Conservation (phyloP, 805 yeast species). For the Schizosaccharomyces pombe region DNA sequence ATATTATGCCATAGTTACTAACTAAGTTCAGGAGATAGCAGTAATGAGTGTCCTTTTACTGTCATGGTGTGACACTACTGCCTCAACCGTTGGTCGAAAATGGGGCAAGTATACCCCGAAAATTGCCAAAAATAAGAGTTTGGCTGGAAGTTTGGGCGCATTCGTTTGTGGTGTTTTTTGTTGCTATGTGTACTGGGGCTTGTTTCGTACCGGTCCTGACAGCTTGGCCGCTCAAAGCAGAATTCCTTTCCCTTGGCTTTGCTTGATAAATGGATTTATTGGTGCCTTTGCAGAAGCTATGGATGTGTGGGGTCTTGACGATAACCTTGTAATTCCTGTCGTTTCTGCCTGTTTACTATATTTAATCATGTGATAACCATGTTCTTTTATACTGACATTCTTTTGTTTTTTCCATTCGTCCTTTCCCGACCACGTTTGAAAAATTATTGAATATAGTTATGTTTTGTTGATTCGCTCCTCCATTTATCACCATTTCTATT, state of each 20-base stretch:
- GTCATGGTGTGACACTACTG: slow-evolving; percentile 96
- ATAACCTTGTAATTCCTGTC: slow-evolving; percentile 84
- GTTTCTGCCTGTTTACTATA: slow-evolving; percentile 47
- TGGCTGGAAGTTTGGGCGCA: slow-evolving; percentile 83
- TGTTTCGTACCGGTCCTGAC: slow-evolving; percentile 31
- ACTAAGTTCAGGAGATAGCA: slow-evolving; percentile 53
- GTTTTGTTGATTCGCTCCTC: too few relatives aligned
- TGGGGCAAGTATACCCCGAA: slow-evolving; percentile 70
- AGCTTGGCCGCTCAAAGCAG: slow-evolving; percentile 19
- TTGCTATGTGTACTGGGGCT: slow-evolving; percentile 48
- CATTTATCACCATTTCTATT: too few relatives aligned
- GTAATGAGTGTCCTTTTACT: slow-evolving; percentile 53
- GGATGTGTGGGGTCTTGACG: slow-evolving; percentile 57
- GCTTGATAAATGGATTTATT: slow-evolving; percentile 47
- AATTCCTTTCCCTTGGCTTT: slow-evolving; percentile 20
- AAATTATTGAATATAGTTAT: too few relatives aligned
- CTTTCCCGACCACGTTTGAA: background rate
- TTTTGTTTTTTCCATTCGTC: background rate
- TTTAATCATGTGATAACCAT: slow-evolving; percentile 22
- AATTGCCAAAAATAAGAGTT: slow-evolving; percentile 47
- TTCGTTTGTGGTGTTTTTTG: slow-evolving; percentile 44
- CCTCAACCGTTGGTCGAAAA: slow-evolving; percentile 74
- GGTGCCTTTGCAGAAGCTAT: slow-evolving; percentile 77
- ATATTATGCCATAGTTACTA: too few relatives aligned
- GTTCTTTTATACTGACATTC: background rate